Evolutionary conservation across 768 basidiomycete genomes (phyloP), one percentile per base, ranked within the genome.

Genomic region (Trametes punicea): DNA sequence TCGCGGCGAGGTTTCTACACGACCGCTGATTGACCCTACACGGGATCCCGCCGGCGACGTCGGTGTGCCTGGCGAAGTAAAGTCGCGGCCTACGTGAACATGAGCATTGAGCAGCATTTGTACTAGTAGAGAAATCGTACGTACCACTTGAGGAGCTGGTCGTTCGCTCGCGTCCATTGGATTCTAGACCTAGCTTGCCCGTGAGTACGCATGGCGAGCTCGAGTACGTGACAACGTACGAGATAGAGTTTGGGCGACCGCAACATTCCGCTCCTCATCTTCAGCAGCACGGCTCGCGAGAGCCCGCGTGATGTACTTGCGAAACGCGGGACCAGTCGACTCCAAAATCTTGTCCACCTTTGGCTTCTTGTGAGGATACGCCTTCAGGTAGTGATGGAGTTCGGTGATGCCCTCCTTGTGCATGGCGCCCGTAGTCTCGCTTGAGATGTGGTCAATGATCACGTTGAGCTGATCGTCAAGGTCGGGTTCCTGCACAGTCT

Each of bases 341-440:
- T 93, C 90, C 20, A 95, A 78, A 75, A 93, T 80, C 67, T 92
- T 91, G 65, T 94, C 93, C 20, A 94, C 91, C 38, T 83, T 83
- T 2, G 83, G 74, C 65, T 82, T 81, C 67, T 92, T 93, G 64
- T 92, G 84, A 0, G 93, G 94, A 67, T 97, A 84, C 26, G 85
- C 87, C 73, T 94, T 94, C 65, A 98, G 72, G 76, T 94, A 98
- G 31, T 93, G 87, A 69, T 98, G 93, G 21, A 99, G 75, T 64
- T 95, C 93, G 3, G 93, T 95, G 53, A 98, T 94, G 3, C 93
- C 92, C 69, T 96, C 92, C 71, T 93, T 93, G 69, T 93, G 90
- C 73, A 92, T 75, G 15, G 90, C 89, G 15, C 89, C 90, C 4
- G 91, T 90, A 21, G 90, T 90, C 73, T 93, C 88, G 67, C 87